phyloP scores from a whole-genome alignment of 225 moss, liverwort and hornwort species.

The Neckera pumila region DNA sequence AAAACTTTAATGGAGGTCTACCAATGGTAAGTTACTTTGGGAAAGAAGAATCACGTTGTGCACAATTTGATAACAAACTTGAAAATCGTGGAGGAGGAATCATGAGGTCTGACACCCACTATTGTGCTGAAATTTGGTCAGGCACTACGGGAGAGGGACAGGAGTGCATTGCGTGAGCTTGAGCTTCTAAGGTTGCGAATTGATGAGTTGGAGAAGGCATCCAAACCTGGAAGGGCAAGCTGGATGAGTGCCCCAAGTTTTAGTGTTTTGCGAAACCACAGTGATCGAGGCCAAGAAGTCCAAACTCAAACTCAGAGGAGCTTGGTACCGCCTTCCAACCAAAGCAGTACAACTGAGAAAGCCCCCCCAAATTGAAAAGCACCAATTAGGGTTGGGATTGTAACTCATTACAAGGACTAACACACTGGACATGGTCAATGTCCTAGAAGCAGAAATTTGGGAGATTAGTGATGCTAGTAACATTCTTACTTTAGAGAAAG shows the following conservation, averaged over 20 bases:
- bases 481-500: too few species aligned
- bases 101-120: not conserved
- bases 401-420: not conserved
- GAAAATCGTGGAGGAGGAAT: not conserved
- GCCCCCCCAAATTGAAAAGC: not conserved
- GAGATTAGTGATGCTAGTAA: not conserved
- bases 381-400: not conserved
- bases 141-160: constrained; percentile 14
- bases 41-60: not conserved
- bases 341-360: not conserved
- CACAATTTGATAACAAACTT: not conserved
- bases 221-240: not conserved
- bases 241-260: not conserved
- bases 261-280: not conserved
- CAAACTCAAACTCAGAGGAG: not conserved
- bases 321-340: not conserved
- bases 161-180: not conserved
- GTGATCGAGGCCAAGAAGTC: not conserved
- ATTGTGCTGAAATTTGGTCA: not conserved
- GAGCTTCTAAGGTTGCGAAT: constrained; percentile 6
- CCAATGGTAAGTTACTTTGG: not conserved
- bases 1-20: not conserved
- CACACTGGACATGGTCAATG: not conserved
- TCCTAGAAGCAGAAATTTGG: not conserved
- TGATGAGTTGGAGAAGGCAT: constrained; percentile 23